phyloP scores from a whole-genome alignment of 176 grass and related monocot genomes.

The Oryza meridionalis region DNA sequence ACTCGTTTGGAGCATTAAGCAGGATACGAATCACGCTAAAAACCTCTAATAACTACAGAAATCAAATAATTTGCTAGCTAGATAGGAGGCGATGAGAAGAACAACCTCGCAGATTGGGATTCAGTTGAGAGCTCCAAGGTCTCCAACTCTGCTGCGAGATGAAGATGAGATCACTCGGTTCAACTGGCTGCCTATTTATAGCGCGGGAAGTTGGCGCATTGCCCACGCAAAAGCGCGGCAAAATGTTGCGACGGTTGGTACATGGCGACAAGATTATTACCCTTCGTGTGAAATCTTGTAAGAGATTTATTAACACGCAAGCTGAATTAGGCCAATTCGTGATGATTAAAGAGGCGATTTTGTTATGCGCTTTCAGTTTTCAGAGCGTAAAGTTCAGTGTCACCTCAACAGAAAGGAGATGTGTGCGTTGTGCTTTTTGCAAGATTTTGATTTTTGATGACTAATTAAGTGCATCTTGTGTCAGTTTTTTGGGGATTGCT shows the following conservation, averaged over 20 bases:
- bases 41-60: neutral
- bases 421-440: neutral
- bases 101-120: slow-evolving; percentile 4
- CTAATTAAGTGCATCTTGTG: neutral
- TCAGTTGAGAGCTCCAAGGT: neutral
- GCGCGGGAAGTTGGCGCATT: neutral
- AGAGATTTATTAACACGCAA: neutral
- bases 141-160: neutral
- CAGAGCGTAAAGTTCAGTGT: neutral
- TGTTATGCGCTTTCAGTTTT: neutral
- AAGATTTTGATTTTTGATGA: neutral
- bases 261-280: neutral
- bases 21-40: neutral
- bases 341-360: neutral
- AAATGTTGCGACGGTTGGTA: neutral
- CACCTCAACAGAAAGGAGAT: neutral
- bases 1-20: neutral
- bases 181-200: slow-evolving; percentile 16
- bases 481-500: neutral
- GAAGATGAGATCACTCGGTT: neutral
- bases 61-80: neutral
- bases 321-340: neutral
- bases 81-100: neutral
- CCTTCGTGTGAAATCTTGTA: neutral
- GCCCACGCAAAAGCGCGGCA: neutral